phyloP scores from a whole-genome alignment of 2,329 filamentous ascomycete genomes.

The Trichoderma endophyticum region DNA sequence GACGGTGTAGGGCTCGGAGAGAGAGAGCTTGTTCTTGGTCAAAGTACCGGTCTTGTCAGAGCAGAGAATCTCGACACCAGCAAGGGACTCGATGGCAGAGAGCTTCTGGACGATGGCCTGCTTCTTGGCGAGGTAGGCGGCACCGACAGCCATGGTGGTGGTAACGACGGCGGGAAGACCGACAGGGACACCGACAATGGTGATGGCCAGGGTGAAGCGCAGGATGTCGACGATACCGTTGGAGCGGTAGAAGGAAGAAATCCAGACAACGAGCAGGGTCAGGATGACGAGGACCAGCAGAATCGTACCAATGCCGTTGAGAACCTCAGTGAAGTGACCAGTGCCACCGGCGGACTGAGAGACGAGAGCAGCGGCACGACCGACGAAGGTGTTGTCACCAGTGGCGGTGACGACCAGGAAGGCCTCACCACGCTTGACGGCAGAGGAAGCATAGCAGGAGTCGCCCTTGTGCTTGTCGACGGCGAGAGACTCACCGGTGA shows the following conservation, averaged over 20 bases:
- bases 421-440: conserved; percentile 86
- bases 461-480: conserved; percentile 85
- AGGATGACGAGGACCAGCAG: conserved; percentile 76
- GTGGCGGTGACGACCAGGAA: conserved; percentile 79
- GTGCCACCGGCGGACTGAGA: conserved; percentile 69
- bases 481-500: conserved; percentile 87
- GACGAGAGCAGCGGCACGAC: conserved; percentile 82
- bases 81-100: conserved; percentile 85
- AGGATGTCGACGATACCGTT: conserved; percentile 77
- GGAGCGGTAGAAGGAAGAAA: conserved; percentile 83
- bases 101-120: conserved; percentile 92
- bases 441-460: conserved; percentile 78
- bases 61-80: conserved; percentile 90
- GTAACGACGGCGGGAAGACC: conserved; percentile 91
- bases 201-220: conserved; percentile 82
- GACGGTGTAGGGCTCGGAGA: conserved; percentile 80
- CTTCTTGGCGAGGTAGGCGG: conserved; percentile 87
- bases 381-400: conserved; percentile 87
- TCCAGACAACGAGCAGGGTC: conserved; percentile 79
- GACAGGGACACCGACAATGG: conserved; percentile 88
- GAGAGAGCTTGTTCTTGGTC: conserved; percentile 90
- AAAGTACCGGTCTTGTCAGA: conserved; percentile 92
- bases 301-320: conserved; percentile 81
- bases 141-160: conserved; percentile 92
- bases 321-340: conserved; percentile 88